Percentiles rank a stretch among this genome's conserved stretches.
Evolutionary conservation across 23 red algal genomes (phyloP).

Genomic region (Gracilaria gracilis): DNA sequence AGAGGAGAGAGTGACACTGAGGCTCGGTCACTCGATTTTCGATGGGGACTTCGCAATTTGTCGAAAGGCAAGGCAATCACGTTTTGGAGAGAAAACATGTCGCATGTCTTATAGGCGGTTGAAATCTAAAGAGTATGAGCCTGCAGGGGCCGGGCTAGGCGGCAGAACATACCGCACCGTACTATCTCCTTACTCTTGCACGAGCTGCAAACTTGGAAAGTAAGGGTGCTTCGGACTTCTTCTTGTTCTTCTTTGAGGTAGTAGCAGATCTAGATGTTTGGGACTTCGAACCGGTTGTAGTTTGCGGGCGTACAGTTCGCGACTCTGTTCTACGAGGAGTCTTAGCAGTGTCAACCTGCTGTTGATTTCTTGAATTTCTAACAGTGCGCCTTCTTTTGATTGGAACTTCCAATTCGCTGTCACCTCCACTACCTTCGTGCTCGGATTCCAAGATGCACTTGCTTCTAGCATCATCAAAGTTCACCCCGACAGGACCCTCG

Average conservation of each 20-base stretch:
- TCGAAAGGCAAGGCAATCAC: no score
- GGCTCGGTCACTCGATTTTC: no score
- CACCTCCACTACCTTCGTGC: constrained; percentile 4
- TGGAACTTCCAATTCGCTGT: background rate
- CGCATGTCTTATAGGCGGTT: no score
- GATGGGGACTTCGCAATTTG: no score
- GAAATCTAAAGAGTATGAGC: no score
- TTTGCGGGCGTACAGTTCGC: background rate
- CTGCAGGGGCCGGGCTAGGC: no score
- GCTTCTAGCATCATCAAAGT: constrained; percentile 49
- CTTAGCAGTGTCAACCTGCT: background rate
- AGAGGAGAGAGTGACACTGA: no score
- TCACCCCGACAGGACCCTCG: constrained; percentile 17
- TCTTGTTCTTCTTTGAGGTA: background rate
- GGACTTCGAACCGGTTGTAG: background rate
- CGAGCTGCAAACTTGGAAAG: constrained; percentile 40
- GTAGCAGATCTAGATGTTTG: background rate
- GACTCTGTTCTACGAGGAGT: background rate
- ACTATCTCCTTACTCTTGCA: constrained; percentile 38
- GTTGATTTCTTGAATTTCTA: background rate
- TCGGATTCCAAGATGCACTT: background rate
- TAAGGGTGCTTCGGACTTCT: background rate
- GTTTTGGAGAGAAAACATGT: no score
- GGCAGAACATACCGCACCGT: no score
- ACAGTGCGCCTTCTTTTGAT: constrained; percentile 10